A percentile compares a stretch with the other conserved stretches of the same genome.
phyloP scores from a whole-genome alignment of 1,284 basidiomycete genomes.

The Calocybe gambosa region DNA sequence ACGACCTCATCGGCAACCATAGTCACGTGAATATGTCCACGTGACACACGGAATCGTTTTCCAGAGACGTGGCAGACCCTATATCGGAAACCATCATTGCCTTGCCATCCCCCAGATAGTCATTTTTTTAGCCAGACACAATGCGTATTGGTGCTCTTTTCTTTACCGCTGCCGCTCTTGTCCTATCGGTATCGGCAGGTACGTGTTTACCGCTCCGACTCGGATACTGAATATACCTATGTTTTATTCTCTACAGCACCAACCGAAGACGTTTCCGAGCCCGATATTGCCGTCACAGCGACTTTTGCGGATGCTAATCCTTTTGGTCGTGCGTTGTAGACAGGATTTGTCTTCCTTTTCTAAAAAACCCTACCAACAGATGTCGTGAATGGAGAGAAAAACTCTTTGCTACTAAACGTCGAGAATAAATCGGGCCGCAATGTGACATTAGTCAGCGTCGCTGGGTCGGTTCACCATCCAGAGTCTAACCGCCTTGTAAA shows the following conservation, averaged over 20 bases:
- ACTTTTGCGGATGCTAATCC: conserved; percentile 73
- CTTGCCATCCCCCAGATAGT: too few relatives aligned
- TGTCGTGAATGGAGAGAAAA: conserved; percentile 82
- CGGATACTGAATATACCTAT: conserved; percentile 1
- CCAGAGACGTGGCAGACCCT: conserved; percentile 10
- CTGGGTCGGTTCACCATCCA: conserved; percentile 69
- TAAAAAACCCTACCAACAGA: conserved; percentile 40
- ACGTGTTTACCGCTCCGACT: conserved; percentile 15
- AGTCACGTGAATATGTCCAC: not conserved
- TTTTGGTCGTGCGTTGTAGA: conserved; percentile 67
- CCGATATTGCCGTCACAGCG: conserved; percentile 51
- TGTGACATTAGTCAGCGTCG: conserved; percentile 65
- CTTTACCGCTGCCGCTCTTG: conserved; percentile 22
- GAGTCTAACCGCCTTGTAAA: conserved; percentile 63
- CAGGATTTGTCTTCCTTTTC: conserved; percentile 3
- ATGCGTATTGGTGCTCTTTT: conserved; percentile 32
- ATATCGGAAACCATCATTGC: not conserved
- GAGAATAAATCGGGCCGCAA: conserved; percentile 77
- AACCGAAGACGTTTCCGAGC: conserved; percentile 23
- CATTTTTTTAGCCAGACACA: too few relatives aligned
- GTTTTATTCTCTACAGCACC: conserved; percentile 15
- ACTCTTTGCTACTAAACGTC: conserved; percentile 59
- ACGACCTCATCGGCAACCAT: not conserved
- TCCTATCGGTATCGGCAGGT: conserved; percentile 23
- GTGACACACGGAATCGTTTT: conserved; percentile 2